Evolutionary conservation across 352 stramenopile genomes (phyloP), one percentile per base, ranked within the genome.

Genomic region (Phytophthora cajani): DNA sequence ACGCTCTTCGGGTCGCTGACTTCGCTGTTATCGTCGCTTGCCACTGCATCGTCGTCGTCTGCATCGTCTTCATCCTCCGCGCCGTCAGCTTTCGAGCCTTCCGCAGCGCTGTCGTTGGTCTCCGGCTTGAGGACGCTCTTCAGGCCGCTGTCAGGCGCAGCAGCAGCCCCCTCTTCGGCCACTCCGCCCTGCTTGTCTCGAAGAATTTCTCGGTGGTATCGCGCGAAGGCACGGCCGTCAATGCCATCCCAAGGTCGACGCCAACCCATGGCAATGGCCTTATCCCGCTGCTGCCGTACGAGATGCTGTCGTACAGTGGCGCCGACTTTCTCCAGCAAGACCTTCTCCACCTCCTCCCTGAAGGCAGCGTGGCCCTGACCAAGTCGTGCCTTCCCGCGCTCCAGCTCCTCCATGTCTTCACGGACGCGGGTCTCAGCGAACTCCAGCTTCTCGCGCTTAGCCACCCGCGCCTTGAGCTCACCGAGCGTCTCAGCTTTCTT

Each of bases 191-290:
- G 67, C 66, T 85, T 72, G 25, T 79, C 68, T 8, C 82, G 69
- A 54, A 75, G 61, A 42, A 90, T 74, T 16, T 87, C 54, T 32
- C 65, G 66, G 67, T 92, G 88, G 64, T 87, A 94, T 2, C 58
- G 61, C 27, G 83, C 69, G 63, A 93, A 94, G n/a, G 87, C 85
- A 6, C 75, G 69, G 21, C 85, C 83, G 33, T 82, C 73, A 3
- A 77, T 77, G 5, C 83, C 85, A 53, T 94, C 87, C 87, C 85
- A 94, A 6, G 85, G 87, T 17, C 87, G 77, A 7, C 87, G 80
- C 54, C 75, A 81, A 21, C 79, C 83, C 67, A 83, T 81, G 32
- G 77, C 77, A 12, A 92, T 81, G 19, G 85, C 85, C 46, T 83
- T 82, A 55, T 89, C 71, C 8, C 85, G 80, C 63, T 94, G 85